These are phyloP conservation scores for Curvularia hawaiiensis DNA, from an alignment of 2,329 filamentous ascomycete genomes.

Conservation along the genomic window DNA sequence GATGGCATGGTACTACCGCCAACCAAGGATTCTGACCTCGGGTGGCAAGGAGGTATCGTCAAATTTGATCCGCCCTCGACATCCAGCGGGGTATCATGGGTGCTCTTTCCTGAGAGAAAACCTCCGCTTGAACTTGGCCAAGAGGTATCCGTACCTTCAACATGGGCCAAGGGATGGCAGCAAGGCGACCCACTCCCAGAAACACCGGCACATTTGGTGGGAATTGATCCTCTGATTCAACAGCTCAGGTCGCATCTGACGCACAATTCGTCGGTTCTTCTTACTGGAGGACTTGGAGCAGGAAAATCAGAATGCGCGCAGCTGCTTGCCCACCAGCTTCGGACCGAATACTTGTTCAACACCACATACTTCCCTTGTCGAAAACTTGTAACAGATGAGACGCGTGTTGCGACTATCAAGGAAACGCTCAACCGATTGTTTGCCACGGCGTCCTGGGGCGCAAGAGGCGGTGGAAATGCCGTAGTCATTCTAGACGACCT, in stretches of 20 bases:
- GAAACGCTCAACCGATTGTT: slow-evolving; percentile 85
- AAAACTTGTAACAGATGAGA: slow-evolving; percentile 89
- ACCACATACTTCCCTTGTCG: slow-evolving; percentile 86
- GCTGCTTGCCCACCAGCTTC: slow-evolving; percentile 74
- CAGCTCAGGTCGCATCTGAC: slow-evolving; percentile 77
- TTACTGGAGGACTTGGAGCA: slow-evolving; percentile 87
- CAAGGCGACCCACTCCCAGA: slow-evolving; percentile 60
- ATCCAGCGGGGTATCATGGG: slow-evolving; percentile 62
- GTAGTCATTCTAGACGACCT: slow-evolving; percentile 91
- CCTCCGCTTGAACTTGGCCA: slow-evolving; percentile 76
- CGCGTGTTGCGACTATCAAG: slow-evolving; percentile 85
- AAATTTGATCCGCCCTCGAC: slow-evolving; percentile 69
- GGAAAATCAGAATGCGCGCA: slow-evolving; percentile 86
- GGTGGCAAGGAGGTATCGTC: slow-evolving; percentile 83
- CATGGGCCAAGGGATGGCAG: slow-evolving; percentile 55
- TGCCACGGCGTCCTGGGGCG: slow-evolving; percentile 88
- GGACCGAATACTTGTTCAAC: slow-evolving; percentile 76
- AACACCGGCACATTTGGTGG: slow-evolving; percentile 70
- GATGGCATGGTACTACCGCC: slow-evolving; percentile 80
- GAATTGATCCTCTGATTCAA: slow-evolving; percentile 77
- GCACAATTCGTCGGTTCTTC: slow-evolving; percentile 84
- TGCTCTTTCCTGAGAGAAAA: slow-evolving; percentile 76
- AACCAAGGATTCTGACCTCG: slow-evolving; percentile 58
- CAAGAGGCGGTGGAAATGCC: slow-evolving; percentile 80
- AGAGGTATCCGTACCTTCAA: slow-evolving; percentile 70